Percentiles rank a stretch among this genome's conserved stretches.
Conservation (phyloP, 148 eudicot species). For the Rhododendron mucronatum region DNA sequence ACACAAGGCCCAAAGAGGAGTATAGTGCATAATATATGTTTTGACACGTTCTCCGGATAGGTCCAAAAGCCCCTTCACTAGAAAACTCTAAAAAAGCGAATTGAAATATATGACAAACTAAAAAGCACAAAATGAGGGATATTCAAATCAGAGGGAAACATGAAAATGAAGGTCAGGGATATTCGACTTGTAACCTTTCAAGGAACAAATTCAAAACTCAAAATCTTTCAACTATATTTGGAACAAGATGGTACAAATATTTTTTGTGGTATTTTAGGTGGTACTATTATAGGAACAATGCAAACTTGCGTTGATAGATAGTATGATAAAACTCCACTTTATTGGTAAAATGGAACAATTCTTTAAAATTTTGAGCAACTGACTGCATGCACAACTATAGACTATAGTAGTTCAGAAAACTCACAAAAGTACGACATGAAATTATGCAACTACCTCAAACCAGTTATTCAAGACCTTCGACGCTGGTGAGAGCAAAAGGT, state of each 20-base stretch:
- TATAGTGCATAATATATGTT: background rate
- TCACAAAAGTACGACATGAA: conserved; percentile 4
- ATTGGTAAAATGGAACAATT: background rate
- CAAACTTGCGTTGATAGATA: background rate
- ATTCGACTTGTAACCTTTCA: background rate
- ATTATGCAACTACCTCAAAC: conserved; percentile 73
- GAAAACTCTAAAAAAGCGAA: background rate
- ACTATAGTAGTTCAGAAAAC: background rate
- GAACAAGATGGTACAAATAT: background rate
- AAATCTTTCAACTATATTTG: background rate
- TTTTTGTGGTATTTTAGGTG: too few relatives aligned
- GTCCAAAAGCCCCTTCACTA: background rate
- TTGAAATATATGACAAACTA: background rate
- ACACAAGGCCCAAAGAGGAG: background rate
- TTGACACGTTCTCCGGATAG: background rate
- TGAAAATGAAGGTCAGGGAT: background rate
- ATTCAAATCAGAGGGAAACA: background rate
- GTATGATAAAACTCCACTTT: background rate
- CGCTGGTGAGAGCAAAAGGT: conserved; percentile 87
- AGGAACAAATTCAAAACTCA: background rate
- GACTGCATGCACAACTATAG: background rate
- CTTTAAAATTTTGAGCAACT: background rate
- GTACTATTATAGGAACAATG: background rate
- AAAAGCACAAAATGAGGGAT: background rate
- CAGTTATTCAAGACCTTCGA: conserved; percentile 94